These are phyloP conservation scores for Colletotrichum navitas DNA, from an alignment of 2,329 filamentous ascomycete genomes.

Conservation along the genomic window DNA sequence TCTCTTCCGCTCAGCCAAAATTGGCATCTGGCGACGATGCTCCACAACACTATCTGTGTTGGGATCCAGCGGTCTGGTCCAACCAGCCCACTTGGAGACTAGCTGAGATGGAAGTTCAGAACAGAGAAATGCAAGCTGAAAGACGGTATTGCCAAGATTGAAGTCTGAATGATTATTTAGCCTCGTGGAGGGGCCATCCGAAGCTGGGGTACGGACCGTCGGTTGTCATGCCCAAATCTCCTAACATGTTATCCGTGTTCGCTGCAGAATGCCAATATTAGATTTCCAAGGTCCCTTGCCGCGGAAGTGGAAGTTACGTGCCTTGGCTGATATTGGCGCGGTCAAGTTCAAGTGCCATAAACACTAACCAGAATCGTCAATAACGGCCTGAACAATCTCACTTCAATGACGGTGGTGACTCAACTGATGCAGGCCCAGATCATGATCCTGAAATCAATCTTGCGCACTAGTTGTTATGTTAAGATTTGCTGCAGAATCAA, in stretches of 20 bases:
- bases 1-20: conserved; percentile 50
- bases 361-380: conserved; percentile 43
- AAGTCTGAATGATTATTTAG: conserved; percentile 50
- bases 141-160: conserved; percentile 64
- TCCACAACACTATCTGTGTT: conserved; percentile 67
- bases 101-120: conserved; percentile 71
- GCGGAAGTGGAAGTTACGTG: conserved; percentile 33
- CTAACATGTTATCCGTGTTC: conserved; percentile 56
- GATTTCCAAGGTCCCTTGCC: neutral
- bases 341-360: conserved; percentile 62
- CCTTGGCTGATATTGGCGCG: conserved; percentile 59
- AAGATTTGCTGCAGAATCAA: neutral
- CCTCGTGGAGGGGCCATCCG: neutral
- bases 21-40: conserved; percentile 61
- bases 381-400: too few relatives aligned
- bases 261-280: neutral
- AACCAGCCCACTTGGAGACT: conserved; percentile 66
- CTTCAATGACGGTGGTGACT: neutral
- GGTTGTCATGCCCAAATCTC: conserved; percentile 55
- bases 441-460: conserved; percentile 59
- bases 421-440: conserved; percentile 50
- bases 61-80: conserved; percentile 64
- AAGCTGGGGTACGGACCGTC: conserved; percentile 51
- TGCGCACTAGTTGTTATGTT: conserved; percentile 47
- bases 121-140: conserved; percentile 62